Percentiles rank a stretch among this genome's conserved stretches.
These are phyloP conservation scores for Aspergillus bombycis DNA, from an alignment of 2,329 filamentous ascomycete genomes.

Conservation along the genomic window DNA sequence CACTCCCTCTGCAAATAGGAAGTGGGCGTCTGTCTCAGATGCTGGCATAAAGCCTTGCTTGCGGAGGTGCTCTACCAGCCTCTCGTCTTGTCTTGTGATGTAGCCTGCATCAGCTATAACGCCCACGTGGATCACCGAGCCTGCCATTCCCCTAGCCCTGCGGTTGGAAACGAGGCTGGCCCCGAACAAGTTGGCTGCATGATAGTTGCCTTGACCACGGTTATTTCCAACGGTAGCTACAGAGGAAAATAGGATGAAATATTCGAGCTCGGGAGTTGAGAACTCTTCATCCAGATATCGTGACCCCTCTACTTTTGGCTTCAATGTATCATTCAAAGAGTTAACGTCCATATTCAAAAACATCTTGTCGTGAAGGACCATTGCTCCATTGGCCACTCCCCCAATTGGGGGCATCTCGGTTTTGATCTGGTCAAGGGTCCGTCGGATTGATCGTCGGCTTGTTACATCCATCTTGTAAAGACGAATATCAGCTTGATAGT, in stretches of 20 bases:
- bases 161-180: not conserved
- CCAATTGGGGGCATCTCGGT: not conserved
- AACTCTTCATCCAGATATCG: not conserved
- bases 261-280: not conserved
- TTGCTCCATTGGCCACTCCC: not conserved
- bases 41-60: not conserved
- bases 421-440: not conserved
- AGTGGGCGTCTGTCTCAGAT: not conserved
- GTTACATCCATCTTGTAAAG: not conserved
- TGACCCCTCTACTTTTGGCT: not conserved
- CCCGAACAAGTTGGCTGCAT: not conserved
- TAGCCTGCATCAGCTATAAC: not conserved
- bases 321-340: not conserved
- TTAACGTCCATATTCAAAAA: not conserved
- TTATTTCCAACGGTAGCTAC: not conserved
- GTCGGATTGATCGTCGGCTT: not conserved
- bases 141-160: not conserved
- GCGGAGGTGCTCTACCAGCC: not conserved
- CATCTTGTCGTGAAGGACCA: not conserved
- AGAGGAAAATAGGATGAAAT: not conserved
- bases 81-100: not conserved
- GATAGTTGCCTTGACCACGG: not conserved
- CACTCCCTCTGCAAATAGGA: not conserved
- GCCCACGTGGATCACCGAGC: not conserved
- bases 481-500: not conserved